A percentile compares a stretch with the other conserved stretches of the same genome.
These are phyloP conservation scores for Leucoagaricus sp. DNA, from an alignment of 1,284 basidiomycete genomes.

Conservation along the genomic window DNA sequence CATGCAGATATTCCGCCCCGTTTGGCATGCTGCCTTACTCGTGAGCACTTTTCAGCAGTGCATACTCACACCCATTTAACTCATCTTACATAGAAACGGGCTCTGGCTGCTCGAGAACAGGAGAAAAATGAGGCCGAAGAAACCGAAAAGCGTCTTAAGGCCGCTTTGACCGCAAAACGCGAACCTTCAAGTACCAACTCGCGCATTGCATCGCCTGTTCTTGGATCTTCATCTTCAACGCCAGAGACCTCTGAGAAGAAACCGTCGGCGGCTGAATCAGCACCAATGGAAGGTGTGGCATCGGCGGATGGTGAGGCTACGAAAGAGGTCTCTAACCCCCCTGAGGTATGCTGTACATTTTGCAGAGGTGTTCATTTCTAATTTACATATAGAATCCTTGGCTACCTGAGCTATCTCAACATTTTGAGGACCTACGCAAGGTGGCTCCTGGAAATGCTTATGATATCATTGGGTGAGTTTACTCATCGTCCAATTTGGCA, in stretches of 20 bases:
- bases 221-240: slow-evolving; percentile 32
- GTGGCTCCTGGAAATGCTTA: slow-evolving; percentile 66
- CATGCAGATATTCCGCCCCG: slow-evolving; percentile 90
- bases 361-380: slow-evolving; percentile 16
- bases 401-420: slow-evolving; percentile 66
- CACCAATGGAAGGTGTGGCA: slow-evolving; percentile 51
- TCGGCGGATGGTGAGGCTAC: slow-evolving; percentile 21
- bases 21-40: slow-evolving; percentile 65
- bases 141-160: slow-evolving; percentile 74
- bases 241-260: slow-evolving; percentile 32
- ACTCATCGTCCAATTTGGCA: neutral
- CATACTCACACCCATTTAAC: slow-evolving; percentile 12
- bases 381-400: slow-evolving; percentile 59
- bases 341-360: slow-evolving; percentile 36
- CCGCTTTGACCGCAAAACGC: slow-evolving; percentile 72
- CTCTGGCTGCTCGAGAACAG: slow-evolving; percentile 66
- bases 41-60: slow-evolving; percentile 39
- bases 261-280: slow-evolving; percentile 43
- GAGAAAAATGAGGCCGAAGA: slow-evolving; percentile 71
- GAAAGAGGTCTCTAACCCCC: slow-evolving; percentile 18
- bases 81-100: slow-evolving; percentile 45
- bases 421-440: slow-evolving; percentile 72
- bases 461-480: slow-evolving; percentile 76
- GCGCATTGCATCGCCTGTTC: slow-evolving; percentile 60
- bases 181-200: slow-evolving; percentile 58